Conservation (phyloP, 2,329 filamentous ascomycete species). For the Proliferodiscus dingleyae region DNA sequence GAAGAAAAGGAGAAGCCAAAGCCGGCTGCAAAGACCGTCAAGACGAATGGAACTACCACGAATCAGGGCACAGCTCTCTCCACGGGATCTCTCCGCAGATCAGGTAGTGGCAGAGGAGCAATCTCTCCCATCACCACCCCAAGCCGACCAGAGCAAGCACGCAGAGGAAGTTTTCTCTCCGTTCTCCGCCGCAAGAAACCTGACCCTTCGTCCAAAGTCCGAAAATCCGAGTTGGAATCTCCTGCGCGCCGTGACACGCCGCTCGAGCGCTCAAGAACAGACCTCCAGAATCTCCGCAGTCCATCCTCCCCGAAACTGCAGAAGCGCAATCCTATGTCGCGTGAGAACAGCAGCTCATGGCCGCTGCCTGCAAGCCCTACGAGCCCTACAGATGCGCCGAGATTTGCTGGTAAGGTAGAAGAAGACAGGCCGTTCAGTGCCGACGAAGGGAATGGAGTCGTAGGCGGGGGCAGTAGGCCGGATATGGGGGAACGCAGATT, state of each 20-base stretch:
- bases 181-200: conserved; percentile 62
- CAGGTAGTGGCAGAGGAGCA: conserved; percentile 31
- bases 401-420: too few species aligned
- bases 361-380: too few species aligned
- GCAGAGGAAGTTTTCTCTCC: conserved; percentile 49
- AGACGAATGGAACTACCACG: too few species aligned
- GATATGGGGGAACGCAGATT: conserved; percentile 21
- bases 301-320: conserved; percentile 39
- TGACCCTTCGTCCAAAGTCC: conserved; percentile 46
- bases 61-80: too few species aligned
- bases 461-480: conserved; percentile 12
- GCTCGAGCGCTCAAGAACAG: conserved; percentile 52
- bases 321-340: conserved; percentile 38
- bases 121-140: conserved; percentile 18
- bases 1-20: conserved; percentile 38
- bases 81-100: conserved; percentile 33
- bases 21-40: too few species aligned
- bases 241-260: conserved; percentile 57
- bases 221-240: conserved; percentile 51
- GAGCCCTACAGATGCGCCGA: too few species aligned
- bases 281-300: conserved; percentile 44
- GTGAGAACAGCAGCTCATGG: conserved; percentile 41
- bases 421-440: too few species aligned
- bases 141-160: conserved; percentile 31
- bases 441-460: too few species aligned